Evolutionary conservation across 306 rosid genomes (phyloP).

Genomic region (Gastrolobium villosum): DNA sequence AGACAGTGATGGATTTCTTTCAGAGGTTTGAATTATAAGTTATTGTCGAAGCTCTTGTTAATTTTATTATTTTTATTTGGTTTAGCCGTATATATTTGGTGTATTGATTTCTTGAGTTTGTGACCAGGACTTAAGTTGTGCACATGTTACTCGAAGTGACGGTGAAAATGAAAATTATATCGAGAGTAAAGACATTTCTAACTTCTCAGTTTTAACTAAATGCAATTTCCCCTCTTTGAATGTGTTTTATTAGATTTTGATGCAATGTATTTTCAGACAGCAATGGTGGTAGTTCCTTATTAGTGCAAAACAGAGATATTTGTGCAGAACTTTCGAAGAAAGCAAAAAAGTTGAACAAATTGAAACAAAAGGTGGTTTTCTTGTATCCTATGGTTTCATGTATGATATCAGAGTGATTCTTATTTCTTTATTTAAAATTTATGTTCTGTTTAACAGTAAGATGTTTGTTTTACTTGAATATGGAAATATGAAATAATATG

Average conservation of each 20-base stretch:
- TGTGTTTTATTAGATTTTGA: conserved; percentile 29
- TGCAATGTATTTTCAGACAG: conserved; percentile 58
- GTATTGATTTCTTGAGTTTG: conserved; percentile 41
- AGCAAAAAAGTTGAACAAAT: conserved; percentile 63
- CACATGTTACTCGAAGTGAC: conserved; percentile 49
- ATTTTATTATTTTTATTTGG: conserved; percentile 21
- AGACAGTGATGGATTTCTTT: conserved; percentile 86
- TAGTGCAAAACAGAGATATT: conserved; percentile 63
- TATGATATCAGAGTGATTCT: conserved; percentile 18
- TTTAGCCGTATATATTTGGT: conserved; percentile 21
- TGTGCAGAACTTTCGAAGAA: conserved; percentile 65
- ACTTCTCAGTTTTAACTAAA: conserved; percentile 20
- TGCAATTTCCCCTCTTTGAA: not conserved
- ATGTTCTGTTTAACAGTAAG: conserved; percentile 2
- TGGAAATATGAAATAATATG: no score
- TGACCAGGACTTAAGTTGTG: conserved; percentile 65
- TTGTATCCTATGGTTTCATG: conserved; percentile 18
- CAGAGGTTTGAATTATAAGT: conserved; percentile 72
- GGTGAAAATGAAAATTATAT: conserved; percentile 54
- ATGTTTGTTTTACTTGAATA: not conserved
- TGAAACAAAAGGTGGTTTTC: conserved; percentile 78
- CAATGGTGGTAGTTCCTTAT: conserved; percentile 58
- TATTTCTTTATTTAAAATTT: conserved; percentile 25
- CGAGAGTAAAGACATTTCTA: conserved; percentile 58
- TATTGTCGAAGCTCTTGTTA: conserved; percentile 18